Evolutionary conservation across 2,329 filamentous ascomycete species (phyloP).

Genomic region (Cordyceps cicadae): DNA sequence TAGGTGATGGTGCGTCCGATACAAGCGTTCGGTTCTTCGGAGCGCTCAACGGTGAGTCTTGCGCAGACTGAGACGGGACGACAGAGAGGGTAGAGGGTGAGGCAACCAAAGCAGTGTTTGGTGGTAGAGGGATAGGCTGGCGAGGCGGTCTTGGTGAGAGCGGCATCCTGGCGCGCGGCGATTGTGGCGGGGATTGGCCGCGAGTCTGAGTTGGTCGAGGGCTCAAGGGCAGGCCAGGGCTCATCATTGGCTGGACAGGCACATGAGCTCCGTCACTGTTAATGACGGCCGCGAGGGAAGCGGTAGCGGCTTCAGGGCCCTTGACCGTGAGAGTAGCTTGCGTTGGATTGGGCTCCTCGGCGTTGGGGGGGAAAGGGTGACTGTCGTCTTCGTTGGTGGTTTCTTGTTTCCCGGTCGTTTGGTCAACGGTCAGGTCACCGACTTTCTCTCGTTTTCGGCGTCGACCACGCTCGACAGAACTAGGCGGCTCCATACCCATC

Average conservation of each 20-base stretch:
- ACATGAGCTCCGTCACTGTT: conserved; percentile 29
- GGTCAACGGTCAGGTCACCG: not conserved
- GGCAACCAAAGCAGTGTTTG: conserved; percentile 54
- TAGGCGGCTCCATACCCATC: conserved; percentile 58
- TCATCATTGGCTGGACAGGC: conserved; percentile 40
- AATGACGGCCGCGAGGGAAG: conserved; percentile 46
- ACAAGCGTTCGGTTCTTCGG: conserved; percentile 10
- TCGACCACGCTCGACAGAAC: conserved; percentile 58
- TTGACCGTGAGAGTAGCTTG: not conserved
- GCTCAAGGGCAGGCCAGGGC: conserved; percentile 52
- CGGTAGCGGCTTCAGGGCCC: conserved; percentile 32
- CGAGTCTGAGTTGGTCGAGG: conserved; percentile 48
- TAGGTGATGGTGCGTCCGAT: conserved; percentile 28
- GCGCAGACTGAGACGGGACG: conserved; percentile 7
- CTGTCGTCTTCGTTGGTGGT: not conserved
- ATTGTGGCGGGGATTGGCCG: conserved; percentile 58
- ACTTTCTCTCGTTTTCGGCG: conserved; percentile 82
- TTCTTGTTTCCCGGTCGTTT: not conserved
- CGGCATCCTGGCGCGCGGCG: conserved; percentile 40
- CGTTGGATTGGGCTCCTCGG: not conserved
- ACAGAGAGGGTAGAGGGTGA: conserved; percentile 30
- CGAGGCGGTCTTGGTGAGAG: conserved; percentile 51
- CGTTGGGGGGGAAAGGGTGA: not conserved
- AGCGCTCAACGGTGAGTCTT: conserved; percentile 7
- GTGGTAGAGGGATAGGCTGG: conserved; percentile 64